Conservation (phyloP, 208 protist genomes). For the Jaenimonas drosophilae region DNA sequence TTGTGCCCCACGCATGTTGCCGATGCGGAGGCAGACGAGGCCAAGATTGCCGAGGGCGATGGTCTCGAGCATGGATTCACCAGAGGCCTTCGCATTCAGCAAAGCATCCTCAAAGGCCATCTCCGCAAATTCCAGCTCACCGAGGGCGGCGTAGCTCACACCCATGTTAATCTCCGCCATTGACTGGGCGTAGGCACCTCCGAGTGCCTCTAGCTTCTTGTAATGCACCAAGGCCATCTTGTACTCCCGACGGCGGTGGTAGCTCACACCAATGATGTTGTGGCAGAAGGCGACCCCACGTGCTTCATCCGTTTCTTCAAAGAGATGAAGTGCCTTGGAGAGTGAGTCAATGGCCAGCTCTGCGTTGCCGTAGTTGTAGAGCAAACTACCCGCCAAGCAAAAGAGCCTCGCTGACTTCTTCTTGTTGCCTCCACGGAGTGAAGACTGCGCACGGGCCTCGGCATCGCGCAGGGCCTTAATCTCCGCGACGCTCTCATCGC, state of each 20-base stretch:
- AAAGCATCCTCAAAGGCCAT: conserved; percentile 70
- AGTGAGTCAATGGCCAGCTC: conserved; percentile 47
- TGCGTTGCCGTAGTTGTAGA: conserved; percentile 82
- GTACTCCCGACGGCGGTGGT: conserved; percentile 58
- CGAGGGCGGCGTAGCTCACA: conserved; percentile 71
- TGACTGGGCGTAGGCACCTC: conserved; percentile 55
- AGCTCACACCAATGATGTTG: conserved; percentile 76
- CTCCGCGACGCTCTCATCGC: conserved; percentile 11
- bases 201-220: conserved; percentile 77
- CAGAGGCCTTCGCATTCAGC: conserved; percentile 38
- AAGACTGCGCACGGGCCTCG: conserved; percentile 43
- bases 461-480: conserved; percentile 46
- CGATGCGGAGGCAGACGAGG: conserved; percentile 52
- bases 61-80: conserved; percentile 59
- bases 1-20: conserved; percentile 73
- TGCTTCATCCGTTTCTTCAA: conserved; percentile 39
- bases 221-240: conserved; percentile 73
- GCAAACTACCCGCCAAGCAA: conserved; percentile 42
- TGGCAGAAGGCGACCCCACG: conserved; percentile 68
- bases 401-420: conserved; percentile 37
- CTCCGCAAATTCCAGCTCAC: conserved; percentile 68
- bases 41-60: conserved; percentile 80
- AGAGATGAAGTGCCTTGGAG: conserved; percentile 34
- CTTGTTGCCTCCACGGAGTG: conserved; percentile 40
- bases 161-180: conserved; percentile 85